Base-by-base conservation (phyloP, 192 early-diverging fungal genomes). In the Coemansia sp. region DNA sequence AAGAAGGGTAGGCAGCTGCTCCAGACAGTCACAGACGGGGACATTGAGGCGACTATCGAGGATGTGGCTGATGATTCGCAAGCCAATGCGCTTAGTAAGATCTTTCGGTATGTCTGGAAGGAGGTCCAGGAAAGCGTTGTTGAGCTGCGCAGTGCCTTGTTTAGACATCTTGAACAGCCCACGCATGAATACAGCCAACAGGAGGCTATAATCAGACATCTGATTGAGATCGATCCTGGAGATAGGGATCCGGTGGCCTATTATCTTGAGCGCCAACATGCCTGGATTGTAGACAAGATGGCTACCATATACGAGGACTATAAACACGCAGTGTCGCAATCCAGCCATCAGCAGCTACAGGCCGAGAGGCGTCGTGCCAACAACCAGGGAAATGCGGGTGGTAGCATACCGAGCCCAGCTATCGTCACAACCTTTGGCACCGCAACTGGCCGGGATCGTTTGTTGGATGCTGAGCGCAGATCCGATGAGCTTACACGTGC, bases 71-170 rank as follows among this genome's bases (percentile, higher is more conserved):
- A 71, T 48, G 77, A 74, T 32, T 46, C 67, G 40, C 69, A 72
- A 63, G 42, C 71, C 22, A 74, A 65, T 22, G 85, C 78, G 62
- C 73, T 78, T 65, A 86, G 86, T 51, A 86, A 84, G 58, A 94
- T 99, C 15, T 97, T 99, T 85, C 94, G 95, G 63, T 90, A 93
- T 65, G 93, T 99, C 41, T 99, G 97, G 97, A 81, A 74, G 0
- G 95, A 97, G 73, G 95, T 96, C 9, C 90, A 92, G 51, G 85
- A 89, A 39, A 93, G 94, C 68, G 88, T 97, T 7, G 85, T 85
- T 1, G 83, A 85, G 61, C 71, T 95, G 16, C 82, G 90, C 52
- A 84, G 87, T n/a, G 87, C 90, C 9, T 77, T 99, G 66, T 90
- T 92, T 42, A 84, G 85, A 51, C 86, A 90, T 68, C 76, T 99